Evolutionary conservation across 805 yeast species (phyloP).

Genomic region (Komagataella pseudopastoris): DNA sequence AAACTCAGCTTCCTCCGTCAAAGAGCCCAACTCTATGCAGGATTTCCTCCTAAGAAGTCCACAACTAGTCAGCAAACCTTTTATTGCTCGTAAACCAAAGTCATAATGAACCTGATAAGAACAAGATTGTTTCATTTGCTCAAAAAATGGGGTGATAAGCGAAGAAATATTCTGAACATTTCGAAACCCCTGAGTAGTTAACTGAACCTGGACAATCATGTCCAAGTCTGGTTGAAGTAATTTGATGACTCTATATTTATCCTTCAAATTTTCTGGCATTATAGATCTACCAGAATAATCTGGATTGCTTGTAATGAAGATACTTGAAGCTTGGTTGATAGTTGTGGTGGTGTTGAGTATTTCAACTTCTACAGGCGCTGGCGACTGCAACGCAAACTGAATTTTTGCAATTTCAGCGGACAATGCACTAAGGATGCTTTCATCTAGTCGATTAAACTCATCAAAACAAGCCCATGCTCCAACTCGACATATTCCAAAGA

Average conservation of each 20-base stretch:
- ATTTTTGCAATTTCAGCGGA: slow-evolving; percentile 69
- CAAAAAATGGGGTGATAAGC: slow-evolving; percentile 42
- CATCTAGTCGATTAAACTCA: slow-evolving; percentile 76
- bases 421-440: slow-evolving; percentile 65
- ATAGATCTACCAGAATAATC: slow-evolving; percentile 71
- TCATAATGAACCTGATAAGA: slow-evolving; percentile 69
- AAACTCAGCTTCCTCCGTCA: slow-evolving; percentile 5
- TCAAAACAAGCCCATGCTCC: slow-evolving; percentile 97
- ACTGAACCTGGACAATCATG: slow-evolving; percentile 56
- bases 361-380: slow-evolving; percentile 16
- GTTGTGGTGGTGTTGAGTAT: slow-evolving; percentile 26
- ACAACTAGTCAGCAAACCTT: slow-evolving; percentile 47
- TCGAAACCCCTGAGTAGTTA: slow-evolving; percentile 59
- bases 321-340: slow-evolving; percentile 41
- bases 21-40: not conserved
- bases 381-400: slow-evolving; percentile 32
- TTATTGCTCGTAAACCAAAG: slow-evolving; percentile 78
- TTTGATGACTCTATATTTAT: slow-evolving; percentile 61
- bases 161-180: slow-evolving; percentile 30
- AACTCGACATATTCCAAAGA: slow-evolving; percentile 65
- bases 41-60: slow-evolving; percentile 28
- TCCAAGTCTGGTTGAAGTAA: slow-evolving; percentile 61
- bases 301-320: slow-evolving; percentile 89
- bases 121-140: slow-evolving; percentile 21
- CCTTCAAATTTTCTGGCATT: slow-evolving; percentile 77